Evolutionary conservation across 345 rosid genomes (phyloP).

Genomic region (Aethionema arabicum): DNA sequence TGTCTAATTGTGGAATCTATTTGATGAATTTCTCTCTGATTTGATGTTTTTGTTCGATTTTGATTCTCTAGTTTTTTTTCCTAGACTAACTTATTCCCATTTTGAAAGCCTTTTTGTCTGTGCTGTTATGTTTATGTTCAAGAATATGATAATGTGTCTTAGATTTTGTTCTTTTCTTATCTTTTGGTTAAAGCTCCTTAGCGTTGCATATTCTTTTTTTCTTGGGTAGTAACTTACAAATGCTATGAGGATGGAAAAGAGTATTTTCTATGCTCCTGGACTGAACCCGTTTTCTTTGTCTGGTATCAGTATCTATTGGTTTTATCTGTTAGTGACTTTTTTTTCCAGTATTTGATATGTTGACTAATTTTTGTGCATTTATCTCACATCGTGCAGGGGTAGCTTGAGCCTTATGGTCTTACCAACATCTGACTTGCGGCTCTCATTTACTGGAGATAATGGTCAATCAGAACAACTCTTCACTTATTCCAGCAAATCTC

Average conservation of each 20-base stretch:
- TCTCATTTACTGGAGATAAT: conserved; percentile 80
- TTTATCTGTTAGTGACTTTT: background rate
- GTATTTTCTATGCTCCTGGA: conserved; percentile 3
- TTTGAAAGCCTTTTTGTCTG: background rate
- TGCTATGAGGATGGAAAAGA: background rate
- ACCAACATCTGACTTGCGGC: conserved; percentile 85
- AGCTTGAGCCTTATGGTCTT: conserved; percentile 67
- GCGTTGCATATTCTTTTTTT: no score
- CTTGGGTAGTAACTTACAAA: background rate
- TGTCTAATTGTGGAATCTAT: background rate
- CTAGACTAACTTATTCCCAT: conserved; percentile 5
- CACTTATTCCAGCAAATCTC: conserved; percentile 52
- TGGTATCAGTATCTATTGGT: conserved; percentile 24
- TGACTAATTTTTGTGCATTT: conserved; percentile 3
- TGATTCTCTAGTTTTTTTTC: background rate
- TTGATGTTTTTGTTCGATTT: background rate
- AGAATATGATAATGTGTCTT: background rate
- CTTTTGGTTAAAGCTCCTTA: background rate
- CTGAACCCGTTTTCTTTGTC: conserved; percentile 2
- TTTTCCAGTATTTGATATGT: conserved; percentile 7
- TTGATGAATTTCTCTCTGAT: background rate
- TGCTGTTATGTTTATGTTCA: background rate
- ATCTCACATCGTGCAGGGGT: conserved; percentile 58
- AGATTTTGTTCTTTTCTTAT: background rate
- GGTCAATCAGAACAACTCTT: conserved; percentile 67